Conservation (phyloP, 2,329 filamentous ascomycete species). For the Colletotrichum magnum region DNA sequence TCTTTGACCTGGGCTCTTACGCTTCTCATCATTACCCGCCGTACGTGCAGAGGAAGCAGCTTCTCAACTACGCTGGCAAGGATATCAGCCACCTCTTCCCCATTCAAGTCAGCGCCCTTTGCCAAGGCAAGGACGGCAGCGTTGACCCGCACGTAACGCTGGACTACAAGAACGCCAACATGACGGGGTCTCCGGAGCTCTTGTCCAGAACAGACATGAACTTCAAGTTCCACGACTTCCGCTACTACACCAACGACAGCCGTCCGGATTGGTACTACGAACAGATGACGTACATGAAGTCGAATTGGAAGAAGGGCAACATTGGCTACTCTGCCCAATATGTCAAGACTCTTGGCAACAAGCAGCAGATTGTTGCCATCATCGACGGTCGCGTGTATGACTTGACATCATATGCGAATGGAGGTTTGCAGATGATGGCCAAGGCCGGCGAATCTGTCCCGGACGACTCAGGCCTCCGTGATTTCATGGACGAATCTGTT, state of each 20-base stretch:
- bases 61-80: conserved; percentile 86
- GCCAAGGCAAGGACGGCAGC: conserved; percentile 78
- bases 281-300: conserved; percentile 83
- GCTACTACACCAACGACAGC: conserved; percentile 83
- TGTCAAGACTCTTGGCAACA: conserved; percentile 76
- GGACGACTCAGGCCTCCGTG: conserved; percentile 64
- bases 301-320: conserved; percentile 87
- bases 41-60: conserved; percentile 68
- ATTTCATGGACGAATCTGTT: conserved; percentile 87
- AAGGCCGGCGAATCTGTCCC: conserved; percentile 66
- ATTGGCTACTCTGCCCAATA: conserved; percentile 87
- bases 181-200: conserved; percentile 75
- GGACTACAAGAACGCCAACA: conserved; percentile 85
- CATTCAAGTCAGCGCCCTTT: conserved; percentile 92
- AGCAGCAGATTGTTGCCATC: conserved; percentile 79
- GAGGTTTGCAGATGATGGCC: conserved; percentile 77
- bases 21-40: conserved; percentile 84
- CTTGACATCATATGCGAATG: conserved; percentile 84
- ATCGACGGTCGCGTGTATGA: conserved; percentile 89
- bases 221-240: conserved; percentile 91
- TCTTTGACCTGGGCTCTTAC: conserved; percentile 86
- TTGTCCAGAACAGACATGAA: conserved; percentile 77
- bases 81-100: conserved; percentile 94
- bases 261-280: conserved; percentile 94
- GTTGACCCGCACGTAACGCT: conserved; percentile 82